Percentiles rank a stretch among this genome's conserved stretches.
phyloP scores from a whole-genome alignment of 163 green algal genomes.

The Chlamydomonas reinhardtii region DNA sequence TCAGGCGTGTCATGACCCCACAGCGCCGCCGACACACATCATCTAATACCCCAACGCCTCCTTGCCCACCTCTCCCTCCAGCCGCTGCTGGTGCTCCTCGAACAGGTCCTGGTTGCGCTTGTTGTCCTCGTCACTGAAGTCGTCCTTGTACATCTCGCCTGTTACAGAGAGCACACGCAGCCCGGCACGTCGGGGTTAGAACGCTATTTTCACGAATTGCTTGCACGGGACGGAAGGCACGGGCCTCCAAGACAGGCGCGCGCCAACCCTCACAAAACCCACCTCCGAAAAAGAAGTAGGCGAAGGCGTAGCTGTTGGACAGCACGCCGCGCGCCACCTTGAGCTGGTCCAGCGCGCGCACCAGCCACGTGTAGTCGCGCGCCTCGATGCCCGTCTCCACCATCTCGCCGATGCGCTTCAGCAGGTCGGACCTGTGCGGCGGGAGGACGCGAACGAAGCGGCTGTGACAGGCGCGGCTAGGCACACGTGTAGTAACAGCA shows the following conservation, averaged over 20 bases:
- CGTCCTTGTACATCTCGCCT: conserved; percentile 77
- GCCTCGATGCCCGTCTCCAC: conserved; percentile 58
- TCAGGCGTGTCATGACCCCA: too few relatives aligned
- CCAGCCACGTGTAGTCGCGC: conserved; percentile 67
- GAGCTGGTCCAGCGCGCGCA: conserved; percentile 78
- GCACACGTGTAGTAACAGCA: too few relatives aligned
- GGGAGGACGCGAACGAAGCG: neutral
- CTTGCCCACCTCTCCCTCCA: conserved; percentile 80
- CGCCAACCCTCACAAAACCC: too few relatives aligned
- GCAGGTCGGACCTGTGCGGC: conserved; percentile 39
- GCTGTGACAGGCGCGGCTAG: too few relatives aligned
- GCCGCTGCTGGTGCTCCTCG: conserved; percentile 89
- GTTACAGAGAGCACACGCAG: neutral
- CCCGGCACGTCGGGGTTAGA: too few relatives aligned
- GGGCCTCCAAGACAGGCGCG: too few relatives aligned
- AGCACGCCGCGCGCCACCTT: conserved; percentile 82
- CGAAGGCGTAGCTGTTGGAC: conserved; percentile 89
- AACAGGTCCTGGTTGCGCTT: conserved; percentile 89
- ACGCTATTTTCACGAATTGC: too few relatives aligned
- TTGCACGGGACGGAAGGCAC: too few relatives aligned
- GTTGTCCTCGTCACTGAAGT: conserved; percentile 81
- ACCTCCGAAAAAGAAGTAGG: conserved; percentile 92
- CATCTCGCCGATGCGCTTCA: conserved; percentile 53
- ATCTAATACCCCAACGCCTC: too few relatives aligned
- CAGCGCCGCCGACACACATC: too few relatives aligned